Evolutionary conservation across 139 green algal species (phyloP).

Genomic region (Picochlorum sp.): DNA sequence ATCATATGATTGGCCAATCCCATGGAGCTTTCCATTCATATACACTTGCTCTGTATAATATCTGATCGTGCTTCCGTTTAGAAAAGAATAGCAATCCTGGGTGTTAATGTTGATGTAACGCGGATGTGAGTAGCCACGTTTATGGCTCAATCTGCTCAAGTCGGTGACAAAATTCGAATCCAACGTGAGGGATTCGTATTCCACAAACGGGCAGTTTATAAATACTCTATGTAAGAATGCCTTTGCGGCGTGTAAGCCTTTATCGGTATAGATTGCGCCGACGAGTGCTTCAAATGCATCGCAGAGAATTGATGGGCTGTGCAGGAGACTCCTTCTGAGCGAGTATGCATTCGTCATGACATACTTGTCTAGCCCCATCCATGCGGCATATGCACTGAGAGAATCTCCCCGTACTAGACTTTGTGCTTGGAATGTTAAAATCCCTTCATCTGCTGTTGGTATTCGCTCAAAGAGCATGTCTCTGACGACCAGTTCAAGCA

Average conservation of each 20-base stretch:
- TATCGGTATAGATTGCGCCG: conserved; percentile 32
- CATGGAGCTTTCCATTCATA: background rate
- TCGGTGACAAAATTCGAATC: background rate
- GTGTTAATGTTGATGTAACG: background rate
- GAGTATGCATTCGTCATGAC: conserved; percentile 9
- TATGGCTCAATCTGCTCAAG: background rate
- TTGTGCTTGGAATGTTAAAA: conserved; percentile 12
- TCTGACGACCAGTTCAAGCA: conserved; percentile 22
- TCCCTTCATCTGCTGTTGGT: conserved; percentile 20
- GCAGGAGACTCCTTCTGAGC: conserved; percentile 10
- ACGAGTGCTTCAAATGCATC: conserved; percentile 45
- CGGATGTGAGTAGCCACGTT: background rate
- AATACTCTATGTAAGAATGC: conserved; percentile 17
- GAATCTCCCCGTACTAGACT: conserved; percentile 16
- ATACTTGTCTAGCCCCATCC: conserved; percentile 24
- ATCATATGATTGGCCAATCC: background rate
- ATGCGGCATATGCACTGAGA: background rate
- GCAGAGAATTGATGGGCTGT: conserved; percentile 5
- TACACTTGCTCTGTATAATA: background rate
- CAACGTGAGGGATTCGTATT: conserved; percentile 9
- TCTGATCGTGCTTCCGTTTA: background rate
- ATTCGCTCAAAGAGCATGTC: conserved; percentile 14
- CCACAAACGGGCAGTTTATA: background rate
- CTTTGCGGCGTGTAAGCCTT: conserved; percentile 16
- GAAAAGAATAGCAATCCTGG: background rate